A percentile compares a stretch with the other conserved stretches of the same genome.
Conservation (phyloP, 768 basidiomycete species). For the Chalciporus chontae region DNA sequence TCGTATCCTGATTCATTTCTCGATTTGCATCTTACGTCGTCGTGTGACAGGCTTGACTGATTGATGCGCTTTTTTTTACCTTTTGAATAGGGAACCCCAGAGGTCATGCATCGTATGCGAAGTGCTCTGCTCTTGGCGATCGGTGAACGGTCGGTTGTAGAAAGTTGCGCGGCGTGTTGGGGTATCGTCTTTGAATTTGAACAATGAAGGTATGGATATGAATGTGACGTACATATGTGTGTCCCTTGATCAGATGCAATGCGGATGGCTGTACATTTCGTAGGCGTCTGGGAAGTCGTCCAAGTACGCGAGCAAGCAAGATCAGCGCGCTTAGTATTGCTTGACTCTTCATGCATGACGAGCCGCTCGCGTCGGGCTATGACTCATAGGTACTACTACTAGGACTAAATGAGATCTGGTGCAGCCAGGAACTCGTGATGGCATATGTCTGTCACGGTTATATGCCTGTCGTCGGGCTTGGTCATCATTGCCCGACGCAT, state of each 20-base stretch:
- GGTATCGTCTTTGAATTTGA: constrained; percentile 24
- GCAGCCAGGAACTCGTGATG: too few relatives aligned
- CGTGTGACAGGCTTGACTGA: background rate
- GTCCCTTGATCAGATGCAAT: background rate
- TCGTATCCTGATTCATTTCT: background rate
- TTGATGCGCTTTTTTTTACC: background rate
- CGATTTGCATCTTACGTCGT: constrained; percentile 1
- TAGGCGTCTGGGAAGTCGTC: too few relatives aligned
- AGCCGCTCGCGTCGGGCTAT: background rate
- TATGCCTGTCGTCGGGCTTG: background rate
- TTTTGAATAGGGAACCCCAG: constrained; percentile 36
- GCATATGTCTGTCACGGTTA: too few relatives aligned
- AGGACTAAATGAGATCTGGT: background rate
- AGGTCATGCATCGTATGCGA: constrained; percentile 37
- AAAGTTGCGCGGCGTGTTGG: constrained; percentile 50
- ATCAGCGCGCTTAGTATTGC: too few relatives aligned
- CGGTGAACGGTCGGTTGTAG: constrained; percentile 50
- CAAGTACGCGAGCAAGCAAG: too few relatives aligned
- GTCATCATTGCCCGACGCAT: background rate
- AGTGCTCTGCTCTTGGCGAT: constrained; percentile 45
- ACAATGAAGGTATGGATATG: background rate
- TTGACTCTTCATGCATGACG: too few relatives aligned
- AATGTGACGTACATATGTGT: background rate
- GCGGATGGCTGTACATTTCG: too few relatives aligned
- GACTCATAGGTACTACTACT: background rate